Conservation (phyloP, 2,329 filamentous ascomycete species). For the Hypoxylon rubiginosum region DNA sequence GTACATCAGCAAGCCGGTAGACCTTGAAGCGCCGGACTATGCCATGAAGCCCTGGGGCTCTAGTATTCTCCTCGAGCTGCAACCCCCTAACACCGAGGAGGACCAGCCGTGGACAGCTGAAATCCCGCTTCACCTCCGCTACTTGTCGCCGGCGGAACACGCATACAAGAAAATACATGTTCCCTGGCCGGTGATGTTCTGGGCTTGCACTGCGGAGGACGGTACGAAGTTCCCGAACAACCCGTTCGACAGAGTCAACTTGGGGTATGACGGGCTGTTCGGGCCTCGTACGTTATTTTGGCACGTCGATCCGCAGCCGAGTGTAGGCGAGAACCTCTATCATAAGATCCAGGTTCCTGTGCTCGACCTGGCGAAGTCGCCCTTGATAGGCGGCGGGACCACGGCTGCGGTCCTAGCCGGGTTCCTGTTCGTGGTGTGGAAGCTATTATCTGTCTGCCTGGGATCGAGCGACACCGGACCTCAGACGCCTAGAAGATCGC, state of each 20-base stretch:
- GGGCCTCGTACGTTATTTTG: slow-evolving; percentile 84
- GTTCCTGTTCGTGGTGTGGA: slow-evolving; percentile 78
- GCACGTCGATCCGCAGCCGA: slow-evolving; percentile 73
- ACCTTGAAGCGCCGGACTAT: slow-evolving; percentile 92
- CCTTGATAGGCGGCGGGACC: slow-evolving; percentile 69
- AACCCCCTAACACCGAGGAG: slow-evolving; percentile 61
- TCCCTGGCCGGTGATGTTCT: slow-evolving; percentile 88
- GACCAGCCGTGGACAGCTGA: slow-evolving; percentile 71
- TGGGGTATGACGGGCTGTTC: slow-evolving; percentile 91
- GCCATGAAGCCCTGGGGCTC: slow-evolving; percentile 83
- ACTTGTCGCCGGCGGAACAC: slow-evolving; percentile 73
- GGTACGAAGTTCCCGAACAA: slow-evolving; percentile 78
- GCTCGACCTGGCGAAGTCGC: slow-evolving; percentile 65
- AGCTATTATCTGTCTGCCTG: slow-evolving; percentile 60
- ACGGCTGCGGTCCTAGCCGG: slow-evolving; percentile 71
- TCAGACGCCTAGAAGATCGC: slow-evolving; percentile 23
- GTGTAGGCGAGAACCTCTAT: slow-evolving; percentile 58
- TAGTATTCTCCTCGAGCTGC: slow-evolving; percentile 80
- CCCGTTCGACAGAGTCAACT: slow-evolving; percentile 85
- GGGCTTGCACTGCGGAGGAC: slow-evolving; percentile 81
- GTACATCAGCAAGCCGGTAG: slow-evolving; percentile 80
- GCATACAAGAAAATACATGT: slow-evolving; percentile 70
- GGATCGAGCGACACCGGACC: slow-evolving; percentile 45
- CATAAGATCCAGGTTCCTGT: slow-evolving; percentile 75
- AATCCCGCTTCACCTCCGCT: slow-evolving; percentile 88